Evolutionary conservation across 2,329 filamentous ascomycete species (phyloP), one percentile per base, ranked within the genome.

Genomic region (Botrytis pseudocinerea): DNA sequence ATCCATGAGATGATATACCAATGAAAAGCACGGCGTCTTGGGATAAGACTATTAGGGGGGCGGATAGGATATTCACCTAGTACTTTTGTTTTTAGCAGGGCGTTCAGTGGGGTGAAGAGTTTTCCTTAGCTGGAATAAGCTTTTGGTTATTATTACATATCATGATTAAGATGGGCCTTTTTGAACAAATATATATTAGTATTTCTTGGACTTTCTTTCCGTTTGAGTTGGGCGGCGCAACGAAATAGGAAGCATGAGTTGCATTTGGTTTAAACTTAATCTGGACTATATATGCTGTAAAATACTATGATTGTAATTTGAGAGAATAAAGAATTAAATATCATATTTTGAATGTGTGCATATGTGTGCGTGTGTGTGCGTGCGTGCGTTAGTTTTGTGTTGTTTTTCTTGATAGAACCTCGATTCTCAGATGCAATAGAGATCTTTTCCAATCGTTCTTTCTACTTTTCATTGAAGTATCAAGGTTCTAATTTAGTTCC

Each of bases 11-110:
- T 57, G 71, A 74, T 73, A 75, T 73, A 75, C 74, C 73, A 75
- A 71, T n/a, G 64, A 75, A 76, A 75, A 74, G 75, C 75, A 72
- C 73, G 75, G 75, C 73, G 75, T 75, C 73, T 63, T 65, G 54
- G 63, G 54, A 46, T 38, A 57, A 60, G 65, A 51, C 63, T 72
- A 68, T 25, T 40, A 61, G n/a, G 61, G 16, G 48, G 69, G 59
- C 42, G 62, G 42, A 71, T 32, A 61, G 68, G 70, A 69, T 62
- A 48, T 69, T 42, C 32, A 32, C 44, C 57, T 32, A 61, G 51
- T 62, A 62, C 32, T 65, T 59, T 73, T 73, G 54, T 40, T 38
- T 54, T 61, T 73, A 73, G 40, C 40, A 69, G 48, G 71, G 63
- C 63, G 63, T 72, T 69, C 25, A 14, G 38, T 38, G 59, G 38